Base-by-base conservation (phyloP, 2,329 filamentous ascomycete genomes). In the Neonectria sp. region DNA sequence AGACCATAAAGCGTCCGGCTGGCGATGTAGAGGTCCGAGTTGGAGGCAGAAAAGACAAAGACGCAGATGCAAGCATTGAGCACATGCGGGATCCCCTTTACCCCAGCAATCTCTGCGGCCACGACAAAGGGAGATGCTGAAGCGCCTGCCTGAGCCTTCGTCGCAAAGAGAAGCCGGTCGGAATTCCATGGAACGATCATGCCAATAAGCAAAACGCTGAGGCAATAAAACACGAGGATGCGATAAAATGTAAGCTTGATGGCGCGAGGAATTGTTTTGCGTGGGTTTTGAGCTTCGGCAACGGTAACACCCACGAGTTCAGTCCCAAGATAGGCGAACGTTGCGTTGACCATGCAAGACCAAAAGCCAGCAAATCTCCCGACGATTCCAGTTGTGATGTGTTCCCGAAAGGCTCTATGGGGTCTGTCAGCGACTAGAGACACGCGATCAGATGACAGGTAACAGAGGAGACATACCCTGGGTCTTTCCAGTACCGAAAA, bases 191-290 rank as follows among this genome's bases (percentile, higher is more conserved):
- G 92, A 3, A 95, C 91, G 57, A 92, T 86, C 86, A 94, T 93
- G 76, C 93, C 92, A 60, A 95, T 84, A 55, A 95, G 86, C 57
- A 95, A 86, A 40, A 95, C 91, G 27, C 88, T 90, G 66, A 94
- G 80, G 74, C 90, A 86, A 84, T 95, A 95, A 85, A 95, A 95
- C 82, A 95, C 84, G 70, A 94, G 81, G 78, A 95, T 95, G 61
- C 93, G 93, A 83, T 89, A 95, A 81, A 95, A 95, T 71, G 92
- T 95, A 55, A 94, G 86, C 78, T 90, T 92, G 84, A 95, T 94
- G 57, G 92, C 93, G 66, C 90, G 89, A 6, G 93, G 93, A 68
- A 95, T 91, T 9, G 90, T 92, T 78, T 88, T 89, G 76, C 92
- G 89, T 1, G 93, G 93, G 81, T 95, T 94, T 82, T 94, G 91